phyloP scores from a whole-genome alignment of 83 land plant genomes.

The Thuja plicata region DNA sequence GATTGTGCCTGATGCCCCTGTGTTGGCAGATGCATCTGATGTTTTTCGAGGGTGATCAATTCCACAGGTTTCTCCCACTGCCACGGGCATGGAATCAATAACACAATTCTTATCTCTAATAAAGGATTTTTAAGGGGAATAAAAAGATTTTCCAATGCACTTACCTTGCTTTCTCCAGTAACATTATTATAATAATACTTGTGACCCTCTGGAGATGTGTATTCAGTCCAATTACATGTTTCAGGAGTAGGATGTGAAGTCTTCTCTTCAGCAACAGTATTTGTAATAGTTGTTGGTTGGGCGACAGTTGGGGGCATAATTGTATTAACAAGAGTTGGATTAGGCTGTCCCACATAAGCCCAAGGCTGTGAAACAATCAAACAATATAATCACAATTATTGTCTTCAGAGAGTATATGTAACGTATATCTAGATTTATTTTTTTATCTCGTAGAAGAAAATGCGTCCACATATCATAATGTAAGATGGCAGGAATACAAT shows the following conservation, averaged over 20 bases:
- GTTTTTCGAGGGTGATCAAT: conserved; percentile 57
- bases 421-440: background rate
- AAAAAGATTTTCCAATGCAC: background rate
- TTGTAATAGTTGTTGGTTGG: conserved; percentile 21
- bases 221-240: conserved; percentile 58
- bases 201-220: conserved; percentile 89
- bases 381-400: background rate
- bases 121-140: no score
- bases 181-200: conserved; percentile 90
- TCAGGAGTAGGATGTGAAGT: conserved; percentile 20
- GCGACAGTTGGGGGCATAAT: conserved; percentile 5
- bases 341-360: background rate
- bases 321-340: background rate
- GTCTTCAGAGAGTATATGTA: background rate
- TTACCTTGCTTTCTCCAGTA: conserved; percentile 90
- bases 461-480: background rate
- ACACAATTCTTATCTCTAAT: background rate
- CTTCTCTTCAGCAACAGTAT: conserved; percentile 18
- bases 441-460: background rate
- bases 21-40: conserved; percentile 42
- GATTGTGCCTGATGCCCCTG: conserved; percentile 38
- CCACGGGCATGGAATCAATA: background rate
- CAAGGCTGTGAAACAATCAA: background rate
- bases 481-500: background rate
- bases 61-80: conserved; percentile 99